These are phyloP conservation scores for Globisporangium cederbergense DNA, from an alignment of 352 stramenopile genomes.

Conservation along the genomic window DNA sequence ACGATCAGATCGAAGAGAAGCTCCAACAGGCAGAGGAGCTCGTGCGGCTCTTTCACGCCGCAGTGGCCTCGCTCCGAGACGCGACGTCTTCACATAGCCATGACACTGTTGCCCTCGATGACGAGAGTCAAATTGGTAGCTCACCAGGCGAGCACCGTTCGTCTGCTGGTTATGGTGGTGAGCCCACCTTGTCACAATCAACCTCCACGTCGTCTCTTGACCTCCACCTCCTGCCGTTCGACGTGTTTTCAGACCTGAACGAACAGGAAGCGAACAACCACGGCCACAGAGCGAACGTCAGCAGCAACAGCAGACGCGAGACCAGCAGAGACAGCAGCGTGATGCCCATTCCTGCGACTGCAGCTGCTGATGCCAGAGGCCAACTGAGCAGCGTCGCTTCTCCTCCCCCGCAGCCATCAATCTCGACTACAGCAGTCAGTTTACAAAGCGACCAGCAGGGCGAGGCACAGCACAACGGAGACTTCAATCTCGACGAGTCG, in stretches of 20 bases:
- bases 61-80: slow-evolving; percentile 1
- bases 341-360: neutral
- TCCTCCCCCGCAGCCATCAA: neutral
- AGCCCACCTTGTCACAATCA: slow-evolving; percentile 8
- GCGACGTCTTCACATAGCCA: neutral
- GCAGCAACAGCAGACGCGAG: neutral
- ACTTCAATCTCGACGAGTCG: slow-evolving; percentile 20
- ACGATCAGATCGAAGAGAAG: slow-evolving; percentile 4
- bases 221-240: slow-evolving; percentile 15
- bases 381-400: neutral
- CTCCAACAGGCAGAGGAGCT: slow-evolving; percentile 12
- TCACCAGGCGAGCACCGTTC: neutral
- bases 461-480: slow-evolving; percentile 5
- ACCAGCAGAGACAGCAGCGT: neutral
- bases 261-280: neutral
- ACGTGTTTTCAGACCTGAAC: slow-evolving; percentile 6
- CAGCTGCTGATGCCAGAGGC: neutral
- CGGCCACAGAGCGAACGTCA: neutral
- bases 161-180: neutral
- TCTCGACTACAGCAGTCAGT: neutral
- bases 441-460: neutral
- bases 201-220: slow-evolving; percentile 21
- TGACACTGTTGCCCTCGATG: neutral
- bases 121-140: neutral
- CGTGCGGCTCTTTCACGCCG: slow-evolving; percentile 4